Percentiles rank a stretch among this genome's conserved stretches.
Evolutionary conservation across 2,329 filamentous ascomycete species (phyloP).

Genomic region (Basipetospora chlamydospora): DNA sequence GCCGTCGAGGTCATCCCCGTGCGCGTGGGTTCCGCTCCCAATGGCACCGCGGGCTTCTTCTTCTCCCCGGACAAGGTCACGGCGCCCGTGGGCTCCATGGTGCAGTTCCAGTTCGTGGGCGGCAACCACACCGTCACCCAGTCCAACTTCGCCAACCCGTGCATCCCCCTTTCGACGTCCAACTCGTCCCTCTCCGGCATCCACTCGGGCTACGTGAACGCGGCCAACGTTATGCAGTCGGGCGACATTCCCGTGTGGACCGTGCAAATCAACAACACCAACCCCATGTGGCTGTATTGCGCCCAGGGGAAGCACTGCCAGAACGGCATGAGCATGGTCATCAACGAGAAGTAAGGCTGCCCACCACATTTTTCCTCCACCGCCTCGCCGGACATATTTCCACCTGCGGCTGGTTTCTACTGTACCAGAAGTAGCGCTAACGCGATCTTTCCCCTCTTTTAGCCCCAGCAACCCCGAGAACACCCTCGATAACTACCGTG

Average conservation of each 20-base stretch:
- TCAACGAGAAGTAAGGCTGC: slow-evolving; percentile 63
- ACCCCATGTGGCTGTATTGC: slow-evolving; percentile 69
- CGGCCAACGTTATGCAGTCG: slow-evolving; percentile 32
- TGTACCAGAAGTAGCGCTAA: too few species aligned
- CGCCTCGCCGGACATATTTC: too few species aligned
- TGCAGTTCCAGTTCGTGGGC: slow-evolving; percentile 52
- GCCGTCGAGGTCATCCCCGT: slow-evolving; percentile 21
- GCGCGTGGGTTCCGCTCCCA: slow-evolving; percentile 41
- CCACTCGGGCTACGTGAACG: slow-evolving; percentile 54
- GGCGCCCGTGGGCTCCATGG: slow-evolving; percentile 49
- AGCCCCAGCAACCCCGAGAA: slow-evolving; percentile 19
- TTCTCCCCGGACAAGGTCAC: slow-evolving; percentile 54
- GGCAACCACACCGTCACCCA: slow-evolving; percentile 70
- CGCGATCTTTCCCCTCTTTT: too few species aligned
- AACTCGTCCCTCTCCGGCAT: slow-evolving; percentile 42
- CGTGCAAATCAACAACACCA: slow-evolving; percentile 51
- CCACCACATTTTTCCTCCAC: too few species aligned
- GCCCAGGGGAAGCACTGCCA: slow-evolving; percentile 62
- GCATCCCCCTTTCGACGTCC: slow-evolving; percentile 41
- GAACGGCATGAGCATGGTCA: slow-evolving; percentile 58
- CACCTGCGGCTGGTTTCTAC: too few species aligned
- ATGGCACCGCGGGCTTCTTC: slow-evolving; percentile 33
- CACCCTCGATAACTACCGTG: slow-evolving; percentile 32
- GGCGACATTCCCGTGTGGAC: slow-evolving; percentile 53
- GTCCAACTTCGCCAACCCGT: slow-evolving; percentile 49